A percentile compares a stretch with the other conserved stretches of the same genome.
Evolutionary conservation across 352 stramenopile species (phyloP).

Genomic region (Achlya hypogyna): DNA sequence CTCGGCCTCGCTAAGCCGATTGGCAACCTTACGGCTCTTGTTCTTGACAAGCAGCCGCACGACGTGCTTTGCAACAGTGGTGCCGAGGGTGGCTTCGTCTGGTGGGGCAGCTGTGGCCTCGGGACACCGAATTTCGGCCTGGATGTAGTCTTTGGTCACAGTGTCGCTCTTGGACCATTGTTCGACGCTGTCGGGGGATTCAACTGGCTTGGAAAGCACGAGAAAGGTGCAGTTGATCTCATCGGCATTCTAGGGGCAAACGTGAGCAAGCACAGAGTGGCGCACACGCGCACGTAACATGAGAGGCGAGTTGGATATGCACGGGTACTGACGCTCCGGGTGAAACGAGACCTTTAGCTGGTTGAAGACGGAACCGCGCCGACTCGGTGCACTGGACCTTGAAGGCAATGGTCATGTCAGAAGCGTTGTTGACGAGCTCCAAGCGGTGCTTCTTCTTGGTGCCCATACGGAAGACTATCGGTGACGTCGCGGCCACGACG

Average conservation of each 20-base stretch:
- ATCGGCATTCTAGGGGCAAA: neutral
- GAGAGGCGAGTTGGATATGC: constrained; percentile 14
- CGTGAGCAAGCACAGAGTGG: neutral
- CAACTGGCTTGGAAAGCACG: neutral
- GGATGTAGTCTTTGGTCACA: neutral
- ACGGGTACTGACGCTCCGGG: neutral
- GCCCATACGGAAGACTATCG: constrained; percentile 5
- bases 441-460: constrained; percentile 12
- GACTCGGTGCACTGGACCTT: constrained; percentile 17
- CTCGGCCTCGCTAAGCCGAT: neutral
- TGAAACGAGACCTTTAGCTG: neutral
- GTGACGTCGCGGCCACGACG: neutral
- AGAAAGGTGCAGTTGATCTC: constrained; percentile 9
- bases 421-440: neutral
- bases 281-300: neutral
- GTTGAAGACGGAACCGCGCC: constrained; percentile 5
- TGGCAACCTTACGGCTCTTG: constrained; percentile 5
- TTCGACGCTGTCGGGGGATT: neutral
- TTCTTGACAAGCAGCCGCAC: constrained; percentile 3
- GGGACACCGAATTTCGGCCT: neutral
- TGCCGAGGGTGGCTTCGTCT: neutral
- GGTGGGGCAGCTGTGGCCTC: too few species aligned
- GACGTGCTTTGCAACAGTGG: neutral
- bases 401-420: neutral
- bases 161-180: neutral